These are phyloP conservation scores for Leishmania lainsoni DNA, from an alignment of 208 protist genomes.

Conservation along the genomic window DNA sequence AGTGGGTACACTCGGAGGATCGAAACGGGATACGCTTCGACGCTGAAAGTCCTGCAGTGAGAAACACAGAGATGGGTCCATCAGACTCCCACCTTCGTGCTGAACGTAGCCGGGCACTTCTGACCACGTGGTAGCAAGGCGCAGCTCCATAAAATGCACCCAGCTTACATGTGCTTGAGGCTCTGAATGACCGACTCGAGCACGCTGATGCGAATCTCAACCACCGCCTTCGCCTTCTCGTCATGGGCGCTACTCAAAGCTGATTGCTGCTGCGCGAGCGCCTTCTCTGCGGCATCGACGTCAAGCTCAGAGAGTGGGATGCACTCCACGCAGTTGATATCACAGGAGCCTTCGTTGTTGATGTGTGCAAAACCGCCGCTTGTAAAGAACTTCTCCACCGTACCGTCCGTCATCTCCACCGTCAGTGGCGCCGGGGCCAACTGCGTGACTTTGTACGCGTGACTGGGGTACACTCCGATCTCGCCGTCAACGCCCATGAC, in stretches of 20 bases:
- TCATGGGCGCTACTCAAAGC: constrained; percentile 64
- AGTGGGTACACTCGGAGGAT: neutral
- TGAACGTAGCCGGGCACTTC: neutral
- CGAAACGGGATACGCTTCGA: neutral
- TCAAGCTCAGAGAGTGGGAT: constrained; percentile 85
- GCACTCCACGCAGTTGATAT: constrained; percentile 92
- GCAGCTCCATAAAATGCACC: neutral
- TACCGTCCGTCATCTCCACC: constrained; percentile 81
- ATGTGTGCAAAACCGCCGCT: constrained; percentile 92
- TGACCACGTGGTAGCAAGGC: neutral
- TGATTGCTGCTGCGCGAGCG: constrained; percentile 73
- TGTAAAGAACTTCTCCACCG: constrained; percentile 79
- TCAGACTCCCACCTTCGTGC: neutral
- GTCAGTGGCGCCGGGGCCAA: constrained; percentile 70
- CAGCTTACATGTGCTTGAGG: constrained; percentile 37
- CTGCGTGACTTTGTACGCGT: constrained; percentile 90
- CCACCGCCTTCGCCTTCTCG: constrained; percentile 81
- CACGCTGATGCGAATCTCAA: constrained; percentile 83
- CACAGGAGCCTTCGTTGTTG: constrained; percentile 92
- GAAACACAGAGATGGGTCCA: neutral
- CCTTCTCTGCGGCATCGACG: constrained; percentile 74
- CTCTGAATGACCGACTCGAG: constrained; percentile 75
- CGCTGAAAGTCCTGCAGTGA: neutral
- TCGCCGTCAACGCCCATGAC: constrained; percentile 81
- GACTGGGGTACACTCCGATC: constrained; percentile 84